phyloP scores from a whole-genome alignment of 2,329 filamentous ascomycete genomes.

The Pseudogymnoascus sp. region DNA sequence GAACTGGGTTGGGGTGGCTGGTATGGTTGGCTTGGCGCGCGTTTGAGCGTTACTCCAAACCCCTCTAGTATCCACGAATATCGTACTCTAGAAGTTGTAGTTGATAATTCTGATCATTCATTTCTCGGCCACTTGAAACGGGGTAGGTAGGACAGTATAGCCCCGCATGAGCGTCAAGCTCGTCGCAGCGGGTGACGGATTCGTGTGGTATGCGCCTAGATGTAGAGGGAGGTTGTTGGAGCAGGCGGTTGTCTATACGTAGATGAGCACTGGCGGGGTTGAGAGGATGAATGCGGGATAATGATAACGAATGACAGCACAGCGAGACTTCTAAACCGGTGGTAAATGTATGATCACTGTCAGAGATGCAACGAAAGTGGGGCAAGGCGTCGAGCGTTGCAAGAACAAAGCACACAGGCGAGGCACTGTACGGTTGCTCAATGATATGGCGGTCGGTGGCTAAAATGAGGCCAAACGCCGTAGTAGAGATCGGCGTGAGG shows the following conservation, averaged over 20 bases:
- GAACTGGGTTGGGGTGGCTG: neutral
- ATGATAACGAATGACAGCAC: neutral
- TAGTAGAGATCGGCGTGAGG: neutral
- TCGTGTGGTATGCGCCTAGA: neutral
- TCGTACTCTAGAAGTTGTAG: neutral
- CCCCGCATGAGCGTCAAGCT: neutral
- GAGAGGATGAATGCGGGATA: neutral
- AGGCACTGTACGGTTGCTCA: neutral
- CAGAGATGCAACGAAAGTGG: neutral
- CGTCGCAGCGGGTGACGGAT: neutral
- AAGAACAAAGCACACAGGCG: neutral
- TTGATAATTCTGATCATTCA: neutral
- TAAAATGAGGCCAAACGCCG: neutral
- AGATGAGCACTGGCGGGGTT: neutral
- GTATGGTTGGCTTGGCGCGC: neutral
- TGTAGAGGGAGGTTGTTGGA: neutral
- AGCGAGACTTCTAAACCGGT: neutral
- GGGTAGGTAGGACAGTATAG: neutral
- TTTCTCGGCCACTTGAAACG: neutral
- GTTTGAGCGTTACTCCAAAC: neutral
- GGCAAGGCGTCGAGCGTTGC: conserved; percentile 2
- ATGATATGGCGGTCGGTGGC: neutral
- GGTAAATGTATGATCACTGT: neutral
- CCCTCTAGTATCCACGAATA: neutral
- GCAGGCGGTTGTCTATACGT: neutral